phyloP scores from a whole-genome alignment of 2,329 filamentous ascomycete genomes.

The Talaromyces amestolkiae region DNA sequence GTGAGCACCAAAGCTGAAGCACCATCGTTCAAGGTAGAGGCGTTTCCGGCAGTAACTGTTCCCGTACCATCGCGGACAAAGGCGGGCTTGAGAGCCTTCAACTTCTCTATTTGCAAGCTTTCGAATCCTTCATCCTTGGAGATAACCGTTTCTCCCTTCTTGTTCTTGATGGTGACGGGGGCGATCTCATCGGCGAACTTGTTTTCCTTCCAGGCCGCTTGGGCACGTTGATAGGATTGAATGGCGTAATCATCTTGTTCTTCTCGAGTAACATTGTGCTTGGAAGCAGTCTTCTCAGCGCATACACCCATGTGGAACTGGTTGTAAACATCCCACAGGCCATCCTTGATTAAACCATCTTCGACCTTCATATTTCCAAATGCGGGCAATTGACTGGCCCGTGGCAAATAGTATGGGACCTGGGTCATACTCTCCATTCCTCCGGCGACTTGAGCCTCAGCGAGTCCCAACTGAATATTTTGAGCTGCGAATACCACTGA shows the following conservation, averaged over 20 bases:
- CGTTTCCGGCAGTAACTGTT: conserved; percentile 91
- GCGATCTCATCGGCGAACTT: conserved; percentile 87
- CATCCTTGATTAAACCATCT: conserved; percentile 91
- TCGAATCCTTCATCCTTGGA: conserved; percentile 85
- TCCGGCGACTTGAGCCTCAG: conserved; percentile 85
- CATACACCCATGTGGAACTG: conserved; percentile 98
- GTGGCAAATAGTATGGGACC: conserved; percentile 84
- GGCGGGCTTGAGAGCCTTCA: conserved; percentile 82
- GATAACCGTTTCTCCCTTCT: conserved; percentile 78
- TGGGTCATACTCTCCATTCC: conserved; percentile 98
- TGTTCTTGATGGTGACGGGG: conserved; percentile 78
- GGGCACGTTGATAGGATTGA: conserved; percentile 81
- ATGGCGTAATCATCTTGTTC: conserved; percentile 91
- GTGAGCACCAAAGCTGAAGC: conserved; percentile 85
- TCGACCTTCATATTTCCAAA: conserved; percentile 87
- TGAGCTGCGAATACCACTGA: conserved; percentile 86
- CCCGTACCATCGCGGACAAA: conserved; percentile 83
- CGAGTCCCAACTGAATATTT: conserved; percentile 87
- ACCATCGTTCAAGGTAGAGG: conserved; percentile 91
- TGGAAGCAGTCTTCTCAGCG: conserved; percentile 91
- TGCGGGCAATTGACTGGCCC: conserved; percentile 75
- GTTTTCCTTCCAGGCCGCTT: conserved; percentile 80
- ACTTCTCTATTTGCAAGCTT: conserved; percentile 81
- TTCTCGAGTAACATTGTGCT: conserved; percentile 73
- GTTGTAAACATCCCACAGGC: conserved; percentile 93